phyloP scores from a whole-genome alignment of 2,329 filamentous ascomycete species.

The Decorospora gaudefroyi region DNA sequence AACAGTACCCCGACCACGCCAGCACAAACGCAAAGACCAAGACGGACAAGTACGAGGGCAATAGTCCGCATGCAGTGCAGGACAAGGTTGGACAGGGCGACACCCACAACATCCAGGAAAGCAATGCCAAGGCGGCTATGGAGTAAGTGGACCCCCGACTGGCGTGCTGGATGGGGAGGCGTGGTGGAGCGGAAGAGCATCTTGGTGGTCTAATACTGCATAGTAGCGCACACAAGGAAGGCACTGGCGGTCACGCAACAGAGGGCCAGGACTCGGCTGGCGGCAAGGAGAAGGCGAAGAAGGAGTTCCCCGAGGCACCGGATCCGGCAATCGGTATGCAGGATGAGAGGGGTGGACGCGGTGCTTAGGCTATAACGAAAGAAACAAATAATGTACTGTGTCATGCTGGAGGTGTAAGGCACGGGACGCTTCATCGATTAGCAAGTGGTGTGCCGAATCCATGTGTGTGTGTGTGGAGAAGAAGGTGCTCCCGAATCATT shows the following conservation, averaged over 20 bases:
- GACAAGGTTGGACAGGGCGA: constrained; percentile 42
- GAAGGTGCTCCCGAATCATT: no score
- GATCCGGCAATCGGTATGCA: constrained; percentile 56
- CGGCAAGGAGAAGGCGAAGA: constrained; percentile 50
- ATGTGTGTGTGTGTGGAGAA: no score
- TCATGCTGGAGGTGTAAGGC: no score
- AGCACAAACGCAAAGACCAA: constrained; percentile 32
- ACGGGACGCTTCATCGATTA: no score
- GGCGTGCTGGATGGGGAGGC: background rate
- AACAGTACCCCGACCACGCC: constrained; percentile 23
- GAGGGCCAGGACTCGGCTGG: constrained; percentile 46
- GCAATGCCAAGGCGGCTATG: constrained; percentile 35
- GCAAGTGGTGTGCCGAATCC: no score
- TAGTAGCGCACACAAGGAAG: constrained; percentile 32
- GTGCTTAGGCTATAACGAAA: no score
- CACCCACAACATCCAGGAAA: constrained; percentile 42
- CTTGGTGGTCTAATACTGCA: constrained; percentile 3
- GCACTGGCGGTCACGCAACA: constrained; percentile 50
- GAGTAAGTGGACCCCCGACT: constrained; percentile 35
- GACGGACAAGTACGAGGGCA: constrained; percentile 32
- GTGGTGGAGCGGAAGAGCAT: background rate
- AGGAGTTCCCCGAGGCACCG: constrained; percentile 55
- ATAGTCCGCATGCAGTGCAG: constrained; percentile 31
- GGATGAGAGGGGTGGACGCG: constrained; percentile 56
- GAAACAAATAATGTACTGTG: no score